Evolutionary conservation across 148 eudicot genomes (phyloP), one percentile per base, ranked within the genome.

Genomic region (Chenopodium formosanum): DNA sequence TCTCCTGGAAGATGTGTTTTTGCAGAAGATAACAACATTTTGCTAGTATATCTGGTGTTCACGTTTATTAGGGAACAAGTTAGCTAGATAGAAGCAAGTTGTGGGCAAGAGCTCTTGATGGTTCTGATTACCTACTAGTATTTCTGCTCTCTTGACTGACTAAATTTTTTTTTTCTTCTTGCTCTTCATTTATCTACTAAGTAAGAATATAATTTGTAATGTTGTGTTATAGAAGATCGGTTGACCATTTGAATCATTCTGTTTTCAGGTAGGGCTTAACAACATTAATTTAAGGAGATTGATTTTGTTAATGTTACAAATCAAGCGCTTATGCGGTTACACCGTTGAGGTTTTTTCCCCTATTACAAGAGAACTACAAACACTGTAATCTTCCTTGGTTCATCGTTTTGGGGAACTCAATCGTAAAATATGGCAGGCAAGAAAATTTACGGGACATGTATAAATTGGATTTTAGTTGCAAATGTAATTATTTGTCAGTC

Each of bases 81-180:
- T 85, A 87, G 80, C 74, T 93, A 87, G 98, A 96, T 80, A 88
- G 74, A 83, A 91, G 89, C 82, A 90, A 87, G 83, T 91, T 90
- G 50, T 96, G 98, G 99, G 88, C 98, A 46, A 90, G 98, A 84
- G 99, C 99, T 78, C 98, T 95, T 89, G 98, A 96, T 92, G 99
- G 94, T 19, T 94, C 99, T 62, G 94, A 94, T 83, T 96, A 96
- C 85, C 97, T 96, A 74, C 99, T 97, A 82, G 98, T 97, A 88
- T 91, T 92, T 29, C 31, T 29, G 31, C 31, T 29, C 31, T 29
- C 31, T 29, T 29, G 31, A 29, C 31, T 29, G 31, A 29, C 31
- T 29, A 29, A 29, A 29, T 25, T 25, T 25, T 25, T 25, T 29
- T 29, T 29, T 29, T 29, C 31, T 29, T 29, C 31, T 29, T 29